Percentiles rank a stretch among this genome's conserved stretches.
Evolutionary conservation across 2,329 filamentous ascomycete species (phyloP).

Genomic region (Ceratocystis albifundus): DNA sequence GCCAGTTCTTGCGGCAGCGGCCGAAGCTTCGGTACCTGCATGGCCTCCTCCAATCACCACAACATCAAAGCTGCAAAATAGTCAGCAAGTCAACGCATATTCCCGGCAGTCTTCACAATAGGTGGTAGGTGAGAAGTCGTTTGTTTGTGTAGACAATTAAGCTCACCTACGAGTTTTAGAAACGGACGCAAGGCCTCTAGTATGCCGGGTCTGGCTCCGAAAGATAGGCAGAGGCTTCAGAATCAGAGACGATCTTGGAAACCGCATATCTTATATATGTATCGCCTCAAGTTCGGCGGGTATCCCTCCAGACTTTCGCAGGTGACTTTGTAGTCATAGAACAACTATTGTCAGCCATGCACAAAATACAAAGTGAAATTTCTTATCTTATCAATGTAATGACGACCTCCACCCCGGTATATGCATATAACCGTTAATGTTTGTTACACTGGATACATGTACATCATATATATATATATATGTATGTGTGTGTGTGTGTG

Average conservation of each 20-base stretch:
- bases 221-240: not conserved
- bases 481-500: too few species aligned
- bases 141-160: not conserved
- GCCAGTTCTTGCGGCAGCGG: slow-evolving; percentile 78
- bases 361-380: slow-evolving; percentile 5
- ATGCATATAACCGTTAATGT: slow-evolving; percentile 17
- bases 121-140: not conserved
- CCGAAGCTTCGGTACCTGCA: slow-evolving; percentile 85
- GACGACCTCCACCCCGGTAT: slow-evolving; percentile 10
- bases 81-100: not conserved
- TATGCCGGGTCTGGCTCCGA: not conserved
- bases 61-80: slow-evolving; percentile 57
- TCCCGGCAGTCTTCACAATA: not conserved
- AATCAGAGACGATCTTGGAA: not conserved
- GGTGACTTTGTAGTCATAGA: too few species aligned
- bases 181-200: slow-evolving; percentile 16
- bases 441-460: not conserved
- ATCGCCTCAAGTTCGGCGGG: not conserved
- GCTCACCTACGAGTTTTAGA: not conserved
- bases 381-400: slow-evolving; percentile 23
- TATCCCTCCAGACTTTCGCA: not conserved
- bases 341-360: not conserved
- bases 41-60: slow-evolving; percentile 93
- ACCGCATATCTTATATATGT: slow-evolving; percentile 10
- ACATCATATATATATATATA: too few species aligned